These are phyloP conservation scores for Saussurea involucrata DNA, from an alignment of 129 eudicot genomes.

Conservation along the genomic window DNA sequence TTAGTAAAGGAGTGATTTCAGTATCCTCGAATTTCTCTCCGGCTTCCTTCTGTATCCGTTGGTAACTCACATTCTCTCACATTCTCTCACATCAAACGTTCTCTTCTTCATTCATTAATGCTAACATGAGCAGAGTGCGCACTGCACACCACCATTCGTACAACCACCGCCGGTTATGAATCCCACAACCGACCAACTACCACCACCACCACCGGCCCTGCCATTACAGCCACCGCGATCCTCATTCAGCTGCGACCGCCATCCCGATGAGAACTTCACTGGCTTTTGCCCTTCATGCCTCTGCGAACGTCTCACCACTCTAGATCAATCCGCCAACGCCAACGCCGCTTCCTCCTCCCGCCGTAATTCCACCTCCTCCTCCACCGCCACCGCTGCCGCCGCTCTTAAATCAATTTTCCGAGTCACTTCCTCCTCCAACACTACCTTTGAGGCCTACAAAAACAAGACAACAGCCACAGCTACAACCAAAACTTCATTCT, in stretches of 20 bases:
- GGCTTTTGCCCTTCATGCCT: conserved; percentile 87
- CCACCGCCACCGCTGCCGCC: conserved; percentile 53
- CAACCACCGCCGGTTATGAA: conserved; percentile 56
- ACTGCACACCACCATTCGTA: conserved; percentile 18
- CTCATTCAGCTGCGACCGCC: conserved; percentile 85
- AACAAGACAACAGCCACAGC: conserved; percentile 12
- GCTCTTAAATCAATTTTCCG: conserved; percentile 64
- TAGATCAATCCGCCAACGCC: conserved; percentile 50
- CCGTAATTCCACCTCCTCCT: conserved; percentile 53
- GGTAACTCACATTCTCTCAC: conserved; percentile 19
- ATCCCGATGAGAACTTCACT: conserved; percentile 72
- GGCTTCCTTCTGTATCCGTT: conserved; percentile 25
- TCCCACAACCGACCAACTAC: conserved; percentile 57
- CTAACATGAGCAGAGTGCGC: conserved; percentile 55
- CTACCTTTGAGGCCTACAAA: conserved; percentile 23
- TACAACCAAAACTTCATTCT: conserved; percentile 36
- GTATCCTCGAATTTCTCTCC: conserved; percentile 10
- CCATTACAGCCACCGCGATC: conserved; percentile 62
- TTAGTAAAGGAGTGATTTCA: conserved; percentile 11
- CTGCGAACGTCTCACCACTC: conserved; percentile 81
- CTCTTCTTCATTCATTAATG: neutral
- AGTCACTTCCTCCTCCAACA: conserved; percentile 16
- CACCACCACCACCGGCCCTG: conserved; percentile 52
- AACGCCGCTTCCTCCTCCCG: conserved; percentile 56
- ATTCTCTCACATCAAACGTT: conserved; percentile 18